Base-by-base conservation (phyloP, 768 basidiomycete species). In the Tulasnella sp. region DNA sequence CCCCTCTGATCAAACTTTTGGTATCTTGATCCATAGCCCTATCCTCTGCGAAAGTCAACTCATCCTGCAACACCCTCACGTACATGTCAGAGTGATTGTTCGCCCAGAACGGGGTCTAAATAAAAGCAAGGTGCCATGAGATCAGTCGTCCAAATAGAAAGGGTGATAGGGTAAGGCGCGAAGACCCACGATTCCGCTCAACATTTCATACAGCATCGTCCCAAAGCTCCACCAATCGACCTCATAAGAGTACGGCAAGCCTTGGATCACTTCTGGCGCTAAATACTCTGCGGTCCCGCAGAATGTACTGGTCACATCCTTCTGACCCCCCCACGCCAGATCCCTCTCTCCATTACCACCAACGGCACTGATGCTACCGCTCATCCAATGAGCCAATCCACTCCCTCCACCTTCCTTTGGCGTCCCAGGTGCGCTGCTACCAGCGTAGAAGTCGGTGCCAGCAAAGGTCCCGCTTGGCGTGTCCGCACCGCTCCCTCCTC, bases 221-320 rank as follows among this genome's bases (percentile, higher is more conserved):
- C 94, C 94, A 66, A 94, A 87, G 64, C 86, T 89, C 93, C 92
- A 99, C 89, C 92, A 94, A 69, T 98, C 94, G 21, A 94, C 91
- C 64, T 92, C 90, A 67, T 92, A 98, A 63, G 85, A 84, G 68
- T 98, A 94, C 19, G 84, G 79, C 65, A 87, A 70, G 1, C 92
- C 89, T 66, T 91, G 87, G 65, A 98, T 91, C 46, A 98, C 92
- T 72, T 99, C 94, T 0, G 96, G 96, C 11, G 96, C 92, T 5
- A 96, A 80, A 65, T 96, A 96, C 71, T 94, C 92, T 2, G 92
- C 92, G n/a, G 92, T 94, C 9, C 92, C 92, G 71, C 88, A 94
- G 68, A 96, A 94, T 7, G 92, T 92, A 24, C 75, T 82, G 21
- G 92, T 92, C 56, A 80, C 75, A 65, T 93, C 87, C 63, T 73